Base-by-base conservation (phyloP, 768 basidiomycete genomes). In the Thelephora aurantiotincta region DNA sequence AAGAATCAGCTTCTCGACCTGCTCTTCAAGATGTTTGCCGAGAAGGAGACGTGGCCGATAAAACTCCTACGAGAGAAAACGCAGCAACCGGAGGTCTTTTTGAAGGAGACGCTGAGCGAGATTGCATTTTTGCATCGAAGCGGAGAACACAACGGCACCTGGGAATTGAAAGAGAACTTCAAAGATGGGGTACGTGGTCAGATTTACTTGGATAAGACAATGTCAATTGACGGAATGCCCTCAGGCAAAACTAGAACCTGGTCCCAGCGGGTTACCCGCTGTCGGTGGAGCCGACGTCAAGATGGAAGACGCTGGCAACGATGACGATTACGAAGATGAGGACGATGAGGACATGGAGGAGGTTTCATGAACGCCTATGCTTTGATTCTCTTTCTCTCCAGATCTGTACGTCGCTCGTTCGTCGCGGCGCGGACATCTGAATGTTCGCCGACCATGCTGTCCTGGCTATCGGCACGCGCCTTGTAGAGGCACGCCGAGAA, bases 1-100 rank as follows among this genome's bases (percentile, higher is more conserved):
- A 73, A 82, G 47, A 84, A 90, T 65, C 84, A 93, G 58, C 74
- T 96, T 6, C 71, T 90, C 61, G 89, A 96, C 61, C 66, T 82
- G 47, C 71, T 96, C 36, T 93, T 93, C 64, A 55, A 65, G 2
- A 68, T 80, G 5, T 97, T 93, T 69, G 73, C 76, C 50, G 79
- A 89, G 51, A 73, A 73, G 38, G 74, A 80, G n/a, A 79, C 78
- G 45, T 97, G 91, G 91, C 69, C 76, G 49, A 79, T 91, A 60
- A 81, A 80, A 53, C 66, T 74, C 1, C 66, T 91, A 47, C 76
- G 86, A 37, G 82, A 88, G 57, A 76, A 74, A 52, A 86, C 85
- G 0, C 81, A 88, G 59, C 89, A 94, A 59, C 88, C 89, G 1
- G 86, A 89, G 61, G 77, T 70, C 11, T 92, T 88, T 59, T 75